Conservation (phyloP, 2,329 filamentous ascomycete genomes). For the Lecanicillium sp. region DNA sequence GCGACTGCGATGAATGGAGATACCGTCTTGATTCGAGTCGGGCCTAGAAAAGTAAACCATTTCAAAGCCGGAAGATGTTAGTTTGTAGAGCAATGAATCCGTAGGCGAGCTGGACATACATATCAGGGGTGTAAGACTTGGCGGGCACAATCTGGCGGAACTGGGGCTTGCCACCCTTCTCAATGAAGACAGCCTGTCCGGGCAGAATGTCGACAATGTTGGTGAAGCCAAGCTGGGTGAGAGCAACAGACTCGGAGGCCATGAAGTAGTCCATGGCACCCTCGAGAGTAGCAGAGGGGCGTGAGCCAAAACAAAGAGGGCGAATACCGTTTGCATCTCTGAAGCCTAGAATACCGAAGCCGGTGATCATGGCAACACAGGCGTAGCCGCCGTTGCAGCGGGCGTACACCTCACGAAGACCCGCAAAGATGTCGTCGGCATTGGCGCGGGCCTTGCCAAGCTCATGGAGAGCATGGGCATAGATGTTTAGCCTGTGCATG, state of each 20-base stretch:
- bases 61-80: conserved; percentile 49
- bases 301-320: conserved; percentile 71
- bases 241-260: conserved; percentile 80
- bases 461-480: conserved; percentile 74
- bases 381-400: conserved; percentile 71
- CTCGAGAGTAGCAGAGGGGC: conserved; percentile 56
- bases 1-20: conserved; percentile 76
- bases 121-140: conserved; percentile 69
- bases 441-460: conserved; percentile 78
- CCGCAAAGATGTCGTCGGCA: conserved; percentile 67
- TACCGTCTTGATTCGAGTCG: conserved; percentile 78
- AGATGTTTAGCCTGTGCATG: conserved; percentile 62
- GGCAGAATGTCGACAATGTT: conserved; percentile 73
- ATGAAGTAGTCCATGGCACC: conserved; percentile 79
- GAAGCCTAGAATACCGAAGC: conserved; percentile 75
- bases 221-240: conserved; percentile 73
- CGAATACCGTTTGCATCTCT: conserved; percentile 60
- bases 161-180: conserved; percentile 67
- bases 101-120: background rate
- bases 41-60: conserved; percentile 83
- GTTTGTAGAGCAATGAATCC: background rate
- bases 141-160: conserved; percentile 68
- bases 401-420: conserved; percentile 65
- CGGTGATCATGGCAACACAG: conserved; percentile 75
- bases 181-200: conserved; percentile 78